Evolutionary conservation across 441 rosid genomes (phyloP), one percentile per base, ranked within the genome.

Genomic region (Syzygium syzygioides): DNA sequence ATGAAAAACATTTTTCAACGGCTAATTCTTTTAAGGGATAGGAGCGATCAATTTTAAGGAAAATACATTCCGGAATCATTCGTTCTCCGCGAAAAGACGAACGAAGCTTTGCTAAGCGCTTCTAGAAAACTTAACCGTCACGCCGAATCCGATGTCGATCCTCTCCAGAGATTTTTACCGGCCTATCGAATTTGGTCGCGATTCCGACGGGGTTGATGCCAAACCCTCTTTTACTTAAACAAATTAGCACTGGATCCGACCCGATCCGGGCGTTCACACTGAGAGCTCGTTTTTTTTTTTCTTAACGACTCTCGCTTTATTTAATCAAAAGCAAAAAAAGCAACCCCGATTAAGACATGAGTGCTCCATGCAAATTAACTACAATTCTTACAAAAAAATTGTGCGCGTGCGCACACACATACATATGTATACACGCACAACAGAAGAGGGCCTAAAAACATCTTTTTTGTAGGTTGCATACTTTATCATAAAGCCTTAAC

Each of bases 381-480:
- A 66, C 9, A 32, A 66, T 32, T 18, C 18, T 32, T 4, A 62
- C 14, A 14, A 62, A 28, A 60, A 14, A 14, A 28, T 13, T 28
- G 7, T 3, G n/a, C 32, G n/a, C 4, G n/a, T 1, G 0, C 14
- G 32, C 66, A 5, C 28, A 60, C 7, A 50, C 1, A 86, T 3
- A 59, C 3, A 56, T 0, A 59, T 13, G 7, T 19, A n/a, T 3
- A 48, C 1, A 20, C 4, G 3, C 30, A 62, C 53, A 87, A 91
- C 41, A 88, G 4, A 59, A 64, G 53, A 30, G 80, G 89, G 87
- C 45, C 45, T 89, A 76, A 57, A 88, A 79, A 62, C 56, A 56
- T 89, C 90, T 86, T 83, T 89, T 88, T 23, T 53, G 68, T 23
- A 48, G 85, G 88, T 55, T 88, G 90, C 87, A 87, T 45, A 41